Evolutionary conservation across 2,329 filamentous ascomycete genomes (phyloP), one percentile per base, ranked within the genome.

Genomic region (Aureobasidium sp.): DNA sequence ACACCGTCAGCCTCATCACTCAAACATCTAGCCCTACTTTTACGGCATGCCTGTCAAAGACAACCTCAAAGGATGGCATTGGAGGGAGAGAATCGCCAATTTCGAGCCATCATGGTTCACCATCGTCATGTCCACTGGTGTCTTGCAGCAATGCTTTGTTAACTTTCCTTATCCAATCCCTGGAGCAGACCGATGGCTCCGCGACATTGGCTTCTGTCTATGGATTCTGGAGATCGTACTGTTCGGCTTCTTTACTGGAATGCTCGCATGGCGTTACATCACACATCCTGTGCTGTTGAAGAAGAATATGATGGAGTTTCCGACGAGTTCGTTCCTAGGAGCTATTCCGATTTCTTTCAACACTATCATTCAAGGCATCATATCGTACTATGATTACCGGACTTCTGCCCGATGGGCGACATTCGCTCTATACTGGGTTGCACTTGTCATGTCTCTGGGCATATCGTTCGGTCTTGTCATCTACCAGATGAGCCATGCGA

Each of bases 81-180:
- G 63, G 63, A 36, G 57, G 30, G 58, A 68, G 55, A 62, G 65
- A 16, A 65, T 68, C 16, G 36, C 63, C 5, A 68, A 63, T 11
- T 66, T 66, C 30, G 63, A 65, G 47, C 63, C 65, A 39, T 68
- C 67, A 65, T 69, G 67, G 67, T 69, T 67, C 49, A 64, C 65
- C 3, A 61, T 69, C n/a, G 59, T 49, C 32, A 69, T 69, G 67
- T 64, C 66, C 50, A 61, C 62, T 45, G 58, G 44, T 21, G 42
- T 58, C n/a, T 10, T 62, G n/a, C 66, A 67, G 39, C 44, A 63
- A 44, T 62, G 66, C 16, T 62, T 53, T 37, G 60, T 62, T 16
- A 66, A 65, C 48, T 67, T 68, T 32, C 67, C 67, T 9, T 68
- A 68, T 57, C 64, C 66, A 13, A 62, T 62, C 5, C 44, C 52